phyloP scores from a whole-genome alignment of 192 early-diverging fungal species.

The Dimargaris cristalligena region DNA sequence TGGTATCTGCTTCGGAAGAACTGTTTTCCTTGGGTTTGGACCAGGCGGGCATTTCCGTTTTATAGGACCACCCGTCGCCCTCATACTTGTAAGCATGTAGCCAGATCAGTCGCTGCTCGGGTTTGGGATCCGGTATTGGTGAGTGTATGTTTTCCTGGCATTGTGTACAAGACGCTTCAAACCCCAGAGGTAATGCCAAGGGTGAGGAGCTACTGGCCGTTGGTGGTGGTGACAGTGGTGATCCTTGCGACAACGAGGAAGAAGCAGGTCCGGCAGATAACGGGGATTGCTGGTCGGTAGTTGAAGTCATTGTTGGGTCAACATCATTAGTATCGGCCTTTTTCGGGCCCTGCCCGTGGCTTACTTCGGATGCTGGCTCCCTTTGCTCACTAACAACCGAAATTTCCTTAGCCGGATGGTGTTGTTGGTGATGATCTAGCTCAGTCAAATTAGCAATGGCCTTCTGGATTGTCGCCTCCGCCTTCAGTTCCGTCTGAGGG shows the following conservation, averaged over 20 bases:
- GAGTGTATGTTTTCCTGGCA: slow-evolving; percentile 45
- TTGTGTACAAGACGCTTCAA: slow-evolving; percentile 2
- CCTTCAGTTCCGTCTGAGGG: background rate
- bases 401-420: background rate
- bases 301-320: slow-evolving; percentile 13
- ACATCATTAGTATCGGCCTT: slow-evolving; percentile 9
- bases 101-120: slow-evolving; percentile 68
- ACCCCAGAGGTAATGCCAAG: slow-evolving; percentile 12
- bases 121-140: slow-evolving; percentile 45
- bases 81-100: slow-evolving; percentile 81
- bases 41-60: slow-evolving; percentile 72
- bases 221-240: too few species aligned
- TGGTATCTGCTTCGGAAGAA: too few species aligned
- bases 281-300: slow-evolving; percentile 13
- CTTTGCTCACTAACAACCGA: too few species aligned
- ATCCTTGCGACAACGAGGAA: slow-evolving; percentile 23
- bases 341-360: background rate
- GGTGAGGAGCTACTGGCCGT: too few species aligned
- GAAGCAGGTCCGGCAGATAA: slow-evolving; percentile 15
- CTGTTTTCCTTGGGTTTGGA: slow-evolving; percentile 21
- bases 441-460: slow-evolving; percentile 13
- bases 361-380: too few species aligned
- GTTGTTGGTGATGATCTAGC: slow-evolving; percentile 9
- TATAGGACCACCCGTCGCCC: slow-evolving; percentile 54
- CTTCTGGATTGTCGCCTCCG: slow-evolving; percentile 28